A percentile compares a stretch with the other conserved stretches of the same genome.
Evolutionary conservation across 2,329 filamentous ascomycete genomes (phyloP).

Genomic region (Knufia fluminis): DNA sequence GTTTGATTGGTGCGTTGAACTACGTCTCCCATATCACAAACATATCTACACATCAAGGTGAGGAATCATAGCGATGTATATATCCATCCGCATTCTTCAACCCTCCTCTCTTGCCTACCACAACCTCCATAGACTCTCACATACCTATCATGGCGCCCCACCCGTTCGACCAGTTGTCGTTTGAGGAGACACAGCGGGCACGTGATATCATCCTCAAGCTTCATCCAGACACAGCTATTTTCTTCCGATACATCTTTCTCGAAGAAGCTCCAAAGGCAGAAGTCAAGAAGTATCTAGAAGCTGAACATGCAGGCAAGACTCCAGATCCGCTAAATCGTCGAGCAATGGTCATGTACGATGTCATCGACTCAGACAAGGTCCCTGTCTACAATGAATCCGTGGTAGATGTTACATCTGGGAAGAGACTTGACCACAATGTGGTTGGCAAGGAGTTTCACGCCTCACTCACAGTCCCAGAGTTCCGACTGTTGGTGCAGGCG

Average conservation of each 20-base stretch:
- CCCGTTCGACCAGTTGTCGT: constrained; percentile 47
- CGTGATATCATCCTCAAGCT: constrained; percentile 40
- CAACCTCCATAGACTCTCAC: not conserved
- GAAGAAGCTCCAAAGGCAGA: constrained; percentile 42
- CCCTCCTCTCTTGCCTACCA: not conserved
- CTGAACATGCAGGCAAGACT: constrained; percentile 39
- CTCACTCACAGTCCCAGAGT: constrained; percentile 37
- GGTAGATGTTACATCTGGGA: constrained; percentile 38
- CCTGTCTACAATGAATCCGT: constrained; percentile 48
- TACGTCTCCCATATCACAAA: not conserved
- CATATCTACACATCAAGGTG: not conserved
- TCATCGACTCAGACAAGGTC: constrained; percentile 43
- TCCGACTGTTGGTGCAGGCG: constrained; percentile 38
- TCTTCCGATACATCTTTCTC: constrained; percentile 43
- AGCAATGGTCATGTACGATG: constrained; percentile 48
- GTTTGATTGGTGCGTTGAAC: constrained; percentile 1
- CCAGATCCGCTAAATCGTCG: constrained; percentile 40
- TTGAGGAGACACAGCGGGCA: constrained; percentile 46
- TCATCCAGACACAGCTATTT: constrained; percentile 29
- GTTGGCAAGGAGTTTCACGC: constrained; percentile 42
- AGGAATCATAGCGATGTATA: not conserved
- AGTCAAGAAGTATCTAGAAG: constrained; percentile 40
- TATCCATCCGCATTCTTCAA: not conserved
- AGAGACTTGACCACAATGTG: constrained; percentile 36
- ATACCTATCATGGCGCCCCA: constrained; percentile 29